A percentile compares a stretch with the other conserved stretches of the same genome.
Evolutionary conservation across 805 yeast genomes (phyloP).

Genomic region (Kuraishia molischiana): DNA sequence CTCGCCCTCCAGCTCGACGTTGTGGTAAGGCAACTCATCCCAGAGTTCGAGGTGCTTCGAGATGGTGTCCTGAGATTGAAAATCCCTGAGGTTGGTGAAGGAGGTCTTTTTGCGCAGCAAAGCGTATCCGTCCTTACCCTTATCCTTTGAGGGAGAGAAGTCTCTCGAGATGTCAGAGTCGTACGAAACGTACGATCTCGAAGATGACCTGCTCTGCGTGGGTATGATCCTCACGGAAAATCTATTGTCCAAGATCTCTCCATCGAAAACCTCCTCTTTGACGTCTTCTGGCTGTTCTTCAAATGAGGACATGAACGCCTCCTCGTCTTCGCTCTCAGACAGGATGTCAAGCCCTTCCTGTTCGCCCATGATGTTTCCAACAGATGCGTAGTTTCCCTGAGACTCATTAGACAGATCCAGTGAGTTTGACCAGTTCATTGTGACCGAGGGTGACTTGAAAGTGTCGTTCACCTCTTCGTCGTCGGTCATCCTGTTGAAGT

Average conservation of each 20-base stretch:
- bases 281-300: constrained; percentile 2
- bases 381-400: neutral
- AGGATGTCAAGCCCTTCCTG: neutral
- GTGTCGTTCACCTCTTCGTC: constrained; percentile 7
- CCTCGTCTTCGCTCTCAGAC: constrained; percentile 2
- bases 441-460: constrained; percentile 22
- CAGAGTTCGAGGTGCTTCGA: constrained; percentile 6
- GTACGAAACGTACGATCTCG: constrained; percentile 46
- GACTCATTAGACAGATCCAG: constrained; percentile 9
- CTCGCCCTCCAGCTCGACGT: neutral
- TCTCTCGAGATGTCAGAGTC: constrained; percentile 41
- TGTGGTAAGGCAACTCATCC: neutral
- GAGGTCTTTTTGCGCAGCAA: constrained; percentile 41
- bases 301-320: constrained; percentile 4
- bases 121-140: constrained; percentile 9
- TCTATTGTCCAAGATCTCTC: constrained; percentile 4
- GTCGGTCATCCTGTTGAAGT: neutral
- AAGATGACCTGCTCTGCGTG: constrained; percentile 26
- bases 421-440: constrained; percentile 26
- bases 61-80: neutral
- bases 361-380: constrained; percentile 6
- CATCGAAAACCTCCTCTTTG: neutral
- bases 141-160: constrained; percentile 9
- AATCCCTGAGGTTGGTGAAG: constrained; percentile 32
- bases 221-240: constrained; percentile 22